These are phyloP conservation scores for Ulmus americana DNA, from an alignment of 331 rosid genomes.

Conservation along the genomic window DNA sequence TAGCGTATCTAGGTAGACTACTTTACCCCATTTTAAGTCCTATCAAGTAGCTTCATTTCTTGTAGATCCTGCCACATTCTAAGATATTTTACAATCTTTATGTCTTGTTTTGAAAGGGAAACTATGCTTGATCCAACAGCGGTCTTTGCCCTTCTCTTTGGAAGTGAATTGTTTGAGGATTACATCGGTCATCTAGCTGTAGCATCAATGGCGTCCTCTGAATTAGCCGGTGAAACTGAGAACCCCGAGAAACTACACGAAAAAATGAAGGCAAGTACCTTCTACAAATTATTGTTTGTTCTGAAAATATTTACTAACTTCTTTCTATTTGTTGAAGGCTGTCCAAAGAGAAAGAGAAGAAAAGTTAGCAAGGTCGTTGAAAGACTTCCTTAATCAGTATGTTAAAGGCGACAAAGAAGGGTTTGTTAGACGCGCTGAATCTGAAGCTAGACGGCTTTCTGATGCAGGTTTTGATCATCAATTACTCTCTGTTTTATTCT, in stretches of 20 bases:
- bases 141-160: slow-evolving; percentile 79
- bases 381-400: slow-evolving; percentile 53
- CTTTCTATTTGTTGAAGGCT: slow-evolving; percentile 32
- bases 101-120: slow-evolving; percentile 47
- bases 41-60: too few species aligned
- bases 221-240: slow-evolving; percentile 43
- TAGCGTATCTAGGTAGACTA: slow-evolving; percentile 55
- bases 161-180: slow-evolving; percentile 90
- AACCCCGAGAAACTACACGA: slow-evolving; percentile 62
- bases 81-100: not conserved
- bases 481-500: not conserved
- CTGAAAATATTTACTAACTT: not conserved
- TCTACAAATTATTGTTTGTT: not conserved
- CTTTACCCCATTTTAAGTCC: not conserved
- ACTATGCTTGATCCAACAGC: slow-evolving; percentile 87
- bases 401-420: slow-evolving; percentile 69
- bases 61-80: too few species aligned
- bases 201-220: slow-evolving; percentile 89
- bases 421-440: slow-evolving; percentile 60
- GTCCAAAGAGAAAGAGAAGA: slow-evolving; percentile 90
- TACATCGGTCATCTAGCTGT: slow-evolving; percentile 83
- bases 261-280: slow-evolving; percentile 71
- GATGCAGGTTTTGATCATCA: slow-evolving; percentile 47
- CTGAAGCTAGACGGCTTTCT: slow-evolving; percentile 82
- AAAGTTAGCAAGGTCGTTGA: slow-evolving; percentile 59